Evolutionary conservation across 805 yeast genomes (phyloP).

Genomic region (Candida odintsovae): DNA sequence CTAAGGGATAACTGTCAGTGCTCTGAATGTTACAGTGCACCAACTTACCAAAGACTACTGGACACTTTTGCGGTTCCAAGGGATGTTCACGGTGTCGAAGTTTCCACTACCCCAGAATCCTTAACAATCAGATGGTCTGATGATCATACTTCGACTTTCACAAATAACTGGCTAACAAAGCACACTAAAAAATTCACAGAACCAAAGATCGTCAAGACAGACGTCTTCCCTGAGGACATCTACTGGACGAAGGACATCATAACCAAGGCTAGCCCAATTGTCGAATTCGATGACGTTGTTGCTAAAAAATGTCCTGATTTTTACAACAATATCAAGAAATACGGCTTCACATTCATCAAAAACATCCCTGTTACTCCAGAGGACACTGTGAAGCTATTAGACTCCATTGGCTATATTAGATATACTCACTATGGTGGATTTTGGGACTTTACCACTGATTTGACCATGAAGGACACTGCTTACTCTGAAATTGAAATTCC

Average conservation of each 20-base stretch:
- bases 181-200: conserved; percentile 27
- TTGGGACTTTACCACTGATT: conserved; percentile 71
- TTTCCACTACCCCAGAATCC: not conserved
- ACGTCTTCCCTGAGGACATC: conserved; percentile 33
- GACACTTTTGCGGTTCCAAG: conserved; percentile 42
- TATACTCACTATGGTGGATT: conserved; percentile 77
- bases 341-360: conserved; percentile 59
- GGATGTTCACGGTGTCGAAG: conserved; percentile 19
- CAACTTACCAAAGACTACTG: conserved; percentile 54
- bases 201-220: conserved; percentile 28
- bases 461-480: conserved; percentile 65
- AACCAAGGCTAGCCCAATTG: conserved; percentile 20
- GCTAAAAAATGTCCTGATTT: conserved; percentile 20
- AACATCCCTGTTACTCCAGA: conserved; percentile 56
- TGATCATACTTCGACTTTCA: conserved; percentile 14
- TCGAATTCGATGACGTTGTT: conserved; percentile 45
- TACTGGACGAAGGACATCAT: conserved; percentile 40
- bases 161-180: conserved; percentile 15
- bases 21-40: conserved; percentile 42
- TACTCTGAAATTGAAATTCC: conserved; percentile 62
- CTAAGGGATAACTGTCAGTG: conserved; percentile 63
- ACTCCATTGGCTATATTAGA: conserved; percentile 52
- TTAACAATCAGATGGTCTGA: conserved; percentile 11
- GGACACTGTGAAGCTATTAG: conserved; percentile 52
- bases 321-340: conserved; percentile 21